These are phyloP conservation scores for Rhododendron mucronatum DNA, from an alignment of 148 eudicot genomes.

Conservation along the genomic window DNA sequence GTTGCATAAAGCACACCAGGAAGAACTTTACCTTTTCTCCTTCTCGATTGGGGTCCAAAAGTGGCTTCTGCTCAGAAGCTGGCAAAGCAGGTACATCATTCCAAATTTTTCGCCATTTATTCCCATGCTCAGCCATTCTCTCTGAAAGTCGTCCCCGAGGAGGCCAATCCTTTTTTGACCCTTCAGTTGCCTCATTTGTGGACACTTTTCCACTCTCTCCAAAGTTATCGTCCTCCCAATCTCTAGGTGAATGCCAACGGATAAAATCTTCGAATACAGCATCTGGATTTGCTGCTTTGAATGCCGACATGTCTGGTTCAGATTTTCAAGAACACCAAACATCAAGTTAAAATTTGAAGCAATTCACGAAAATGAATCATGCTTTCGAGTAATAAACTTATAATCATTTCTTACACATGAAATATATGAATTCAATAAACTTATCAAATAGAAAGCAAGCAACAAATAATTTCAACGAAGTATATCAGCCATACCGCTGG, in stretches of 20 bases:
- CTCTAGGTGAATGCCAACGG: conserved; percentile 99
- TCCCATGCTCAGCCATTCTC: conserved; percentile 87
- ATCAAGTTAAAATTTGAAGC: neutral
- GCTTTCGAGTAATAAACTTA: neutral
- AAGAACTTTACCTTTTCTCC: conserved; percentile 76
- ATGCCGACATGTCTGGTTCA: conserved; percentile 89
- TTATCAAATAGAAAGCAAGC: neutral
- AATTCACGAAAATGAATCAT: neutral
- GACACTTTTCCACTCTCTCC: conserved; percentile 22
- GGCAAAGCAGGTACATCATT: conserved; percentile 75
- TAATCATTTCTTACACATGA: neutral
- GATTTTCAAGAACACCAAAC: conserved; percentile 10
- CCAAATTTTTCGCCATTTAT: conserved; percentile 92
- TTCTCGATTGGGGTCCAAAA: conserved; percentile 83
- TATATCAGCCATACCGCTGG: neutral
- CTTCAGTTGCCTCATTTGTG: conserved; percentile 12
- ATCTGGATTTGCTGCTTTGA: conserved; percentile 95
- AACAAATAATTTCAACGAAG: neutral
- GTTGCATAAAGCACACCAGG: neutral
- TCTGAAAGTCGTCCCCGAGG: conserved; percentile 84
- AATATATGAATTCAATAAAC: neutral
- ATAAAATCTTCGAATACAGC: conserved; percentile 95
- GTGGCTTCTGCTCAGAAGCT: conserved; percentile 86
- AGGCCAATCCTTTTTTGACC: conserved; percentile 56
- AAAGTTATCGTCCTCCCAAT: conserved; percentile 65